A percentile compares a stretch with the other conserved stretches of the same genome.
phyloP scores from a whole-genome alignment of 2,329 filamentous ascomycete genomes.

The Fusarium torulosum region DNA sequence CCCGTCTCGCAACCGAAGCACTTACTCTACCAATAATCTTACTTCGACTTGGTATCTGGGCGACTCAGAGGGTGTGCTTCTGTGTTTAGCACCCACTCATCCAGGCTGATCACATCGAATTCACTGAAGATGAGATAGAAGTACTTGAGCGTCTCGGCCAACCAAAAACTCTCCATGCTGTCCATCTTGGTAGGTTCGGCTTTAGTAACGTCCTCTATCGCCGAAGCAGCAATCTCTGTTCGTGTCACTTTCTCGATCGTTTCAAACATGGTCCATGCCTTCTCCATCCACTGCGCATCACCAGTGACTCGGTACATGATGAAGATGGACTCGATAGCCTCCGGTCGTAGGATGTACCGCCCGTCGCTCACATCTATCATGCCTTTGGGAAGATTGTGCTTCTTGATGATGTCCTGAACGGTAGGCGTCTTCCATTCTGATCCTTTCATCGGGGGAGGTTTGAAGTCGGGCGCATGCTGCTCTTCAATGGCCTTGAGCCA shows the following conservation, averaged over 20 bases:
- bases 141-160: constrained; percentile 76
- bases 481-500: constrained; percentile 49
- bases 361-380: constrained; percentile 67
- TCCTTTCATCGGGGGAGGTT: constrained; percentile 37
- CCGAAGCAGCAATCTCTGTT: constrained; percentile 72
- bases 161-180: constrained; percentile 82
- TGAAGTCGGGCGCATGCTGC: constrained; percentile 44
- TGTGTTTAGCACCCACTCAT: constrained; percentile 72
- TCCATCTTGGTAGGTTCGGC: constrained; percentile 59
- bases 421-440: constrained; percentile 46
- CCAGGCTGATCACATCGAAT: constrained; percentile 68
- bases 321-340: constrained; percentile 85
- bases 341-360: constrained; percentile 76
- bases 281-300: constrained; percentile 72
- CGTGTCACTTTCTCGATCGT: constrained; percentile 71
- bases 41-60: constrained; percentile 39
- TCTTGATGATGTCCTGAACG: constrained; percentile 42
- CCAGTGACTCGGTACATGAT: constrained; percentile 82
- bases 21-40: constrained; percentile 6
- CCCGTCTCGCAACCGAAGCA: constrained; percentile 5
- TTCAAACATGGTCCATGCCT: constrained; percentile 81
- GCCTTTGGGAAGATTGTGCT: constrained; percentile 61
- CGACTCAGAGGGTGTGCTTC: constrained; percentile 65
- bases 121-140: constrained; percentile 74
- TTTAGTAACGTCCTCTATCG: constrained; percentile 70